A percentile compares a stretch with the other conserved stretches of the same genome.
phyloP scores from a whole-genome alignment of 2,329 filamentous ascomycete species.

The Daldinia eschscholtzii region DNA sequence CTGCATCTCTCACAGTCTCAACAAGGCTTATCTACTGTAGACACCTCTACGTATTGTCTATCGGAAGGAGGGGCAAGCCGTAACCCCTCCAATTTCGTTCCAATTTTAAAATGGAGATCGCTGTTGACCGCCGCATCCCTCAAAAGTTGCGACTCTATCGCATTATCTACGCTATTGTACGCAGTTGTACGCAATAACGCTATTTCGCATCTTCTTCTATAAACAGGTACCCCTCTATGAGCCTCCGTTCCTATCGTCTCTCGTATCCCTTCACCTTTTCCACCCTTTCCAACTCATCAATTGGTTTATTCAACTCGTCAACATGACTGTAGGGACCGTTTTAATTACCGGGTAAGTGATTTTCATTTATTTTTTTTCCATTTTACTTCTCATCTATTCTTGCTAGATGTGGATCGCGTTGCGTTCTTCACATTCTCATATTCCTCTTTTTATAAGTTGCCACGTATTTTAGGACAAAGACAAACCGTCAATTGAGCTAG shows the following conservation, averaged over 20 bases:
- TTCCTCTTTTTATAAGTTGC: neutral
- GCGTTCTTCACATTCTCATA: neutral
- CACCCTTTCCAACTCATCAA: conserved; percentile 26
- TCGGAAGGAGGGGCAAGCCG: conserved; percentile 34
- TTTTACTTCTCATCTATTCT: too few species aligned
- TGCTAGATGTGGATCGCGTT: neutral
- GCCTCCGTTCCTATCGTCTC: conserved; percentile 10
- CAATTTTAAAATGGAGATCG: conserved; percentile 40
- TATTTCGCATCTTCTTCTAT: neutral
- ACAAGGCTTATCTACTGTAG: conserved; percentile 13
- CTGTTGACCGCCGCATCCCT: conserved; percentile 40
- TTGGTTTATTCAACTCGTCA: conserved; percentile 47
- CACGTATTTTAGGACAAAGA: neutral
- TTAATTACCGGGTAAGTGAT: conserved; percentile 88
- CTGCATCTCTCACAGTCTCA: neutral
- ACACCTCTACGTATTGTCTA: conserved; percentile 7
- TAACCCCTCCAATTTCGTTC: conserved; percentile 43
- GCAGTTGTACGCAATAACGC: neutral
- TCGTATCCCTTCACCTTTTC: conserved; percentile 16
- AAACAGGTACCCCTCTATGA: conserved; percentile 12
- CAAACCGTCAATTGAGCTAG: neutral
- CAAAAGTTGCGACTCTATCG: conserved; percentile 33
- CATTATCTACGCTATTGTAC: neutral
- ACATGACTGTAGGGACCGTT: conserved; percentile 87
- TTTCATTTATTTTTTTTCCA: neutral